Percentiles rank a stretch among this genome's conserved stretches.
Conservation (phyloP, 1,284 basidiomycete species). For the Schizophyllum amplum region DNA sequence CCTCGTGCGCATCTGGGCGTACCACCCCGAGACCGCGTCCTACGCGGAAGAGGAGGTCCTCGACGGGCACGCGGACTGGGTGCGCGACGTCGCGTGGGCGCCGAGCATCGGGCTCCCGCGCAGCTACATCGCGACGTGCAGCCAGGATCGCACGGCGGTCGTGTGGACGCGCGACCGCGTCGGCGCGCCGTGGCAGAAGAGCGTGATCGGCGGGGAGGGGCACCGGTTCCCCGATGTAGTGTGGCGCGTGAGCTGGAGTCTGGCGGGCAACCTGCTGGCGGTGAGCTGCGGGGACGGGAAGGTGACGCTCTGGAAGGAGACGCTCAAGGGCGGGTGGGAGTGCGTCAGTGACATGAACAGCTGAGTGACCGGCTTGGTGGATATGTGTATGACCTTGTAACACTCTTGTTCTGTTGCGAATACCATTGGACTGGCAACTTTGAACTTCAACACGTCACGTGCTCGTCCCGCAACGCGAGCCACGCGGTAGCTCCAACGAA, state of each 20-base stretch:
- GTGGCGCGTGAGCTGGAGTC: conserved; percentile 96
- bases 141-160: conserved; percentile 90
- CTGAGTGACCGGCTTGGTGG: no score
- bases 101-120: conserved; percentile 94
- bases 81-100: conserved; percentile 96
- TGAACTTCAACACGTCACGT: no score
- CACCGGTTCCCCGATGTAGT: conserved; percentile 93
- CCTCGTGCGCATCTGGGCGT: conserved; percentile 92
- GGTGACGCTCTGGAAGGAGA: conserved; percentile 98
- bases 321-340: conserved; percentile 90
- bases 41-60: conserved; percentile 88
- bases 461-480: no score
- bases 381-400: no score
- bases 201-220: conserved; percentile 47
- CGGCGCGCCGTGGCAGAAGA: conserved; percentile 79
- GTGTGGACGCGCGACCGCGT: conserved; percentile 91
- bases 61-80: conserved; percentile 94
- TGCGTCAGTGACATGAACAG: conserved; percentile 91
- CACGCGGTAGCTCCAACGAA: no score
- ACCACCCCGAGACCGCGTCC: conserved; percentile 65
- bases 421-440: no score
- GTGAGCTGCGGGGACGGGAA: conserved; percentile 98
- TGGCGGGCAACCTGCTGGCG: conserved; percentile 93
- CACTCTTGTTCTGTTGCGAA: no score
- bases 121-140: conserved; percentile 92